These are phyloP conservation scores for Pterocarpus santalinus DNA, from an alignment of 306 rosid species.

Conservation along the genomic window DNA sequence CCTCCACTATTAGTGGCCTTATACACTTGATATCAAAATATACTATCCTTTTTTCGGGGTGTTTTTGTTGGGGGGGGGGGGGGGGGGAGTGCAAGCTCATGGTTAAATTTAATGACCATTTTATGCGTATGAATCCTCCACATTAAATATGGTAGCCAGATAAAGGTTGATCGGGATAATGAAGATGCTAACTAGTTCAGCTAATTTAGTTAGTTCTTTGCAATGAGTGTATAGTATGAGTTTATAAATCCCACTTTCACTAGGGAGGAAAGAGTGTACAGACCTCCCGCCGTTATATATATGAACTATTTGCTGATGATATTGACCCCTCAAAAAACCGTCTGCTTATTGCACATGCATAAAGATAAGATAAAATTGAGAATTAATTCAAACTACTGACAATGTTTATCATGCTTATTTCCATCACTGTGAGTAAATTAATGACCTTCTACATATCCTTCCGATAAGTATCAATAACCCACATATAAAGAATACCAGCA, in stretches of 20 bases:
- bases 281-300: no score
- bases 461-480: background rate
- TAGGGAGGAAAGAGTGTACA: background rate
- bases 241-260: background rate
- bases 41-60: no score
- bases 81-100: no score
- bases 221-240: background rate
- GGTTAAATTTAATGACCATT: no score
- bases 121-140: no score
- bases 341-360: no score
- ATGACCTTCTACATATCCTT: background rate
- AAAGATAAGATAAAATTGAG: no score
- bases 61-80: no score
- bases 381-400: no score
- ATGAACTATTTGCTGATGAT: background rate
- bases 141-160: background rate
- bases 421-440: no score
- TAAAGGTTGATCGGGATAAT: background rate
- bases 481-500: background rate
- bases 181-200: background rate
- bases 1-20: background rate
- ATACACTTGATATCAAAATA: no score
- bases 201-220: no score
- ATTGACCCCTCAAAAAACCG: background rate
- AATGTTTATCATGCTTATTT: background rate